Evolutionary conservation across 2,329 filamentous ascomycete genomes (phyloP).

Genomic region (Sclerotinia nivalis): DNA sequence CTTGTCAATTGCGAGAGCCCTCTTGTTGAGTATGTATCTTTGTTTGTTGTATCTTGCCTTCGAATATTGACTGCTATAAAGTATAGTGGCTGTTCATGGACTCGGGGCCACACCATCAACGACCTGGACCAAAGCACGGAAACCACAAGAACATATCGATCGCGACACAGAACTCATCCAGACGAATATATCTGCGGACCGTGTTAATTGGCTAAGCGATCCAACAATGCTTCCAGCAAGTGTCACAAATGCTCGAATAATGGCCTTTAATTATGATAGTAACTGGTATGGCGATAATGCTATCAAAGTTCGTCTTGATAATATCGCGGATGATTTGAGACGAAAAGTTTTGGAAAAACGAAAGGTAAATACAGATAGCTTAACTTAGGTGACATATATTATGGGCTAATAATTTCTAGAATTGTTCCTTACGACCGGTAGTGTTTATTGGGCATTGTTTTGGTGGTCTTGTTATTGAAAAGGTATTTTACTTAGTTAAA

Average conservation of each 20-base stretch:
- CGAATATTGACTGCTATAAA: slow-evolving; percentile 4
- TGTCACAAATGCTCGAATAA: slow-evolving; percentile 10
- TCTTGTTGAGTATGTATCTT: slow-evolving; percentile 5
- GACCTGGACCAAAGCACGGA: slow-evolving; percentile 8
- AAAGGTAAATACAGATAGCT: neutral
- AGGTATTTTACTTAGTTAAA: slow-evolving; percentile 4
- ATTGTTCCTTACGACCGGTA: slow-evolving; percentile 6
- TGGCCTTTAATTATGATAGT: slow-evolving; percentile 12
- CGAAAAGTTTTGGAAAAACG: neutral
- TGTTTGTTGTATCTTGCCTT: neutral
- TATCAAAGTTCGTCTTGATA: slow-evolving; percentile 15
- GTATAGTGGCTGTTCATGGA: slow-evolving; percentile 16
- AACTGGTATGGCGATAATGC: slow-evolving; percentile 11
- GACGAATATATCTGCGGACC: neutral
- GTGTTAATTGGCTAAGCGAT: slow-evolving; percentile 16
- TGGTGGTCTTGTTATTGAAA: slow-evolving; percentile 17
- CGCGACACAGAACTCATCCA: neutral
- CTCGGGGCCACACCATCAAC: slow-evolving; percentile 1
- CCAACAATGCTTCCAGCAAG: slow-evolving; percentile 3
- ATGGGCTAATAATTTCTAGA: neutral
- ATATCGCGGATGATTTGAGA: slow-evolving; percentile 13
- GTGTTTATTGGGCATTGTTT: slow-evolving; percentile 19
- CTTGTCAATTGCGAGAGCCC: slow-evolving; percentile 4
- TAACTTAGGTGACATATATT: neutral
- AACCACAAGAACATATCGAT: slow-evolving; percentile 2